phyloP scores from a whole-genome alignment of 768 basidiomycete species.

The Trametes coccinea region DNA sequence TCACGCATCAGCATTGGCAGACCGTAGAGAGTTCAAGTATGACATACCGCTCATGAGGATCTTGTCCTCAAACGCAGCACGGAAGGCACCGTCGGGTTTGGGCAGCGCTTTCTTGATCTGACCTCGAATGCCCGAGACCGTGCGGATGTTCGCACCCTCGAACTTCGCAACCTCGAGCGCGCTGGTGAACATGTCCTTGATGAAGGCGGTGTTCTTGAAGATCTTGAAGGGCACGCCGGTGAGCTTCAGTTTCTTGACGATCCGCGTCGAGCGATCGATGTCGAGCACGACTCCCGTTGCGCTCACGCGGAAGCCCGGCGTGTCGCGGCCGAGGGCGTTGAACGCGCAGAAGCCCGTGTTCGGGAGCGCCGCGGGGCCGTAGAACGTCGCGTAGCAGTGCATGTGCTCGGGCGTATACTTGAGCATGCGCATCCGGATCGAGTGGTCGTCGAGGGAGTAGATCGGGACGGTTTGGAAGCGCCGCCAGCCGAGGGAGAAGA shows the following conservation, averaged over 20 bases:
- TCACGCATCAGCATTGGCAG: not conserved
- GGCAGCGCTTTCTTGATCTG: slow-evolving; percentile 94
- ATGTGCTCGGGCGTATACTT: slow-evolving; percentile 99
- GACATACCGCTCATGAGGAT: slow-evolving; percentile 88
- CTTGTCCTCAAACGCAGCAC: slow-evolving; percentile 99
- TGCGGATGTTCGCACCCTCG: slow-evolving; percentile 94
- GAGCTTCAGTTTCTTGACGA: slow-evolving; percentile 97
- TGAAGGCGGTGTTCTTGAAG: slow-evolving; percentile 98
- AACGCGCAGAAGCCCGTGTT: slow-evolving; percentile 99
- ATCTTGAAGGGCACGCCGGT: slow-evolving; percentile 96
- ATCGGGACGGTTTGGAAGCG: slow-evolving; percentile 94
- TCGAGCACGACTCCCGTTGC: slow-evolving; percentile 96
- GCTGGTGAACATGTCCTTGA: slow-evolving; percentile 95
- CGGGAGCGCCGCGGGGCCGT: slow-evolving; percentile 87
- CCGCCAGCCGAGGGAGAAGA: slow-evolving; percentile 97
- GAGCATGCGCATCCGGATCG: slow-evolving; percentile 97
- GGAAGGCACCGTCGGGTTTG: slow-evolving; percentile 95
- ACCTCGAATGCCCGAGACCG: slow-evolving; percentile 93
- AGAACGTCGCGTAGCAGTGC: slow-evolving; percentile 99
- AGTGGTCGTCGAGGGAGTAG: slow-evolving; percentile 96
- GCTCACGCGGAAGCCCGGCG: slow-evolving; percentile 80
- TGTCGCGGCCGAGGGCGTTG: slow-evolving; percentile 72
- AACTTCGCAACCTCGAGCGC: slow-evolving; percentile 97
- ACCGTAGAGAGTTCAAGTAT: too few relatives aligned
- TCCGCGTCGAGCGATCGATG: slow-evolving; percentile 88